Base-by-base conservation (phyloP, 495 filamentous ascomycete genomes). In the Lepraria neglecta region DNA sequence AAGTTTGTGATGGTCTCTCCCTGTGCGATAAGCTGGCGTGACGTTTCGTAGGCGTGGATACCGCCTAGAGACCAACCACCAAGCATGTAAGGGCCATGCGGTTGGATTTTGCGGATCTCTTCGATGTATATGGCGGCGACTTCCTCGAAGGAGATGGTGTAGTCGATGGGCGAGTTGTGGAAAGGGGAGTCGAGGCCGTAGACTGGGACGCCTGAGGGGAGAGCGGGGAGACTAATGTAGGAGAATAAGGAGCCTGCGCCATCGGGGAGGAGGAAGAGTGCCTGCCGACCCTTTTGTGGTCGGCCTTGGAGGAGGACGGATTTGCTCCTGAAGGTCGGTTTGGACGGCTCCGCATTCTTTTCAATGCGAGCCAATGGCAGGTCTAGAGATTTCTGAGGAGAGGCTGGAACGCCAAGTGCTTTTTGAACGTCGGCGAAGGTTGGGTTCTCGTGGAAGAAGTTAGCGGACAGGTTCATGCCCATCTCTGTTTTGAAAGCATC, bases 11-110 rank as follows among this genome's bases (percentile, higher is more conserved):
- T 86, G 1, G 63, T 55, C 43, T 92, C 87, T 30, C 84, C 84
- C 21, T 81, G 76, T 58, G 82, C 78, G 64, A 84, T 78, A 15
- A 95, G 78, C 62, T 89, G 84, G 60, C 83, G 83, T 28, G 85
- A 83, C 27, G 88, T 87, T 69, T 94, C 90, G 68, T 89, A 96
- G 38, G 91, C 91, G 64, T 90, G 85, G 30, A 92, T 88, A 47
- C 91, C 90, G 55, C 91, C 91, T 12, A 89, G 89, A 21, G 86
- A 90, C 91, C 91, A 96, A 15, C 80, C 86, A 47, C 82, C 83
- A 38, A 86, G 74, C 66, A 82, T 77, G 73, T 86, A 86, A 6
- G 83, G 83, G 2, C 90, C 90, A 47, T 84, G 80, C 0, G 91
- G 83, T 74, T 90, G 78, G 47, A 87, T 82, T 62, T 87, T 80